These are phyloP conservation scores for Eremothecium coryli DNA, from an alignment of 1,139 yeast species.

Conservation along the genomic window DNA sequence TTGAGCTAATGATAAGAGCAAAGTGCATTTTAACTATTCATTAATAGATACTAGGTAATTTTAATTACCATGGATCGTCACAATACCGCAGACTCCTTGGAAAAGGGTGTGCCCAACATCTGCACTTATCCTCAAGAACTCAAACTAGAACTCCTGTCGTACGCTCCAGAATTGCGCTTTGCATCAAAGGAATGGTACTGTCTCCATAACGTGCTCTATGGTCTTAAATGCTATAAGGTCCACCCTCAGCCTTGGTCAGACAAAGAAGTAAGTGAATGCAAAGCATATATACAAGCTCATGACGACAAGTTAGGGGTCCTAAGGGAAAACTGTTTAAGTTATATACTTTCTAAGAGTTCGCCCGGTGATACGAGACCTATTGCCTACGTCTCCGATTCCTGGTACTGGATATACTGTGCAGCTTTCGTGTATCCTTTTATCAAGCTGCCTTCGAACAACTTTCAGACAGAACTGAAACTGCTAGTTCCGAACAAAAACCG, in stretches of 20 bases:
- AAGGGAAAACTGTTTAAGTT: too few relatives aligned
- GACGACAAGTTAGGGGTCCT: too few relatives aligned
- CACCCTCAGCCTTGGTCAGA: not conserved
- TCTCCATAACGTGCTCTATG: not conserved
- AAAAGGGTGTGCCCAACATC: too few relatives aligned
- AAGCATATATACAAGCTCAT: too few relatives aligned
- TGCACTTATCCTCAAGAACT: not conserved
- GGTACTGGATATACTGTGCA: constrained; percentile 1
- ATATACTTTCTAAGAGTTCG: not conserved
- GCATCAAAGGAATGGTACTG: not conserved
- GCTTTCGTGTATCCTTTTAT: not conserved
- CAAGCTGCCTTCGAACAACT: not conserved
- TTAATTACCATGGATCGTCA: too few relatives aligned
- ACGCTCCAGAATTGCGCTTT: not conserved
- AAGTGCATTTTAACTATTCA: too few relatives aligned
- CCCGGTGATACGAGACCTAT: not conserved
- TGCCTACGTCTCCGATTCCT: not conserved
- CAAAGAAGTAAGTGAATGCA: not conserved
- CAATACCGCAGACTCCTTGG: too few relatives aligned
- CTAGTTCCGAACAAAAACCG: not conserved
- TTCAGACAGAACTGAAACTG: not conserved
- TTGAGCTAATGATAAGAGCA: too few relatives aligned
- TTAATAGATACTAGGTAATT: too few relatives aligned
- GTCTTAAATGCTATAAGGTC: not conserved
- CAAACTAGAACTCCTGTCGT: not conserved